Percentiles rank a stretch among this genome's conserved stretches.
phyloP scores from a whole-genome alignment of 768 basidiomycete species.

The Inosperma sp. region DNA sequence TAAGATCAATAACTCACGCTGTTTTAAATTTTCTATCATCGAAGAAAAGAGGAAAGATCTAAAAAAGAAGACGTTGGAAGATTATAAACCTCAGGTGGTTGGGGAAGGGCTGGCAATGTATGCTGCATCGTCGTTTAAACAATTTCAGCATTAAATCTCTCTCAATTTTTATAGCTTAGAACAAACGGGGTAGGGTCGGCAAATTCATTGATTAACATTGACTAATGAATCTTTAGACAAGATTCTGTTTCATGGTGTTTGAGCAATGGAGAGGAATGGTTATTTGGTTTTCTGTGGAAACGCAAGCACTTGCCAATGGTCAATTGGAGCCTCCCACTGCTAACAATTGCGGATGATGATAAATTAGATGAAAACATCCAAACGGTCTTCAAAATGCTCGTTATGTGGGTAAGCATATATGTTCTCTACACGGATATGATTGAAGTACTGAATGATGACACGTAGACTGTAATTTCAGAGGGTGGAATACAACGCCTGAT shows the following conservation, averaged over 20 bases:
- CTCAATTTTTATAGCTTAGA: no score
- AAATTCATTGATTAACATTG: no score
- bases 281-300: neutral
- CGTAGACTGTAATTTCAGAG: neutral
- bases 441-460: neutral
- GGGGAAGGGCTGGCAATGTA: neutral
- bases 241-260: neutral
- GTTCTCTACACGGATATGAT: neutral
- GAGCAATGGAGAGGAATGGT: neutral
- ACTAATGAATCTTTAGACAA: neutral
- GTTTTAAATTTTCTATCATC: neutral
- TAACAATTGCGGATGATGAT: neutral
- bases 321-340: neutral
- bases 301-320: no score
- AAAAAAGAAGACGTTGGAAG: neutral
- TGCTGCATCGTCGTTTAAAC: neutral
- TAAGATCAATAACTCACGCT: neutral
- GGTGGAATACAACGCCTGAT: neutral
- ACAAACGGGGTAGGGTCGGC: no score
- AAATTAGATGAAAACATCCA: neutral
- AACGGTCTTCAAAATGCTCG: no score
- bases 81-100: neutral
- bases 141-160: neutral
- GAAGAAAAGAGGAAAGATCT: slow-evolving; percentile 1
- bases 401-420: neutral